Evolutionary conservation across 2,329 filamentous ascomycete species (phyloP).

Genomic region (Cladophialophora exuberans): DNA sequence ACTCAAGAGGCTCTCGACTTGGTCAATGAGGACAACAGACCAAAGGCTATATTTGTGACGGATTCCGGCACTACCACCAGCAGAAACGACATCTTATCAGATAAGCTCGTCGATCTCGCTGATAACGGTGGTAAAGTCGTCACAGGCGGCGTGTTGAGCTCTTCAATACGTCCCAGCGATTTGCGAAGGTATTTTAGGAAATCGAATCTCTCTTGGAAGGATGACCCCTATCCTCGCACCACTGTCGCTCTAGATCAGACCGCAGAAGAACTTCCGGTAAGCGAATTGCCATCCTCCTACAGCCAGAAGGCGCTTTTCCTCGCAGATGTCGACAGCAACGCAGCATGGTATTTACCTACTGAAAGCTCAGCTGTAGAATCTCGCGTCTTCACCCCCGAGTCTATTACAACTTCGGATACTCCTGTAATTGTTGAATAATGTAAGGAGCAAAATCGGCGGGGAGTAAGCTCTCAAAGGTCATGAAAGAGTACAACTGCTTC

Average conservation of each 20-base stretch:
- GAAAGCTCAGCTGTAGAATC: not conserved
- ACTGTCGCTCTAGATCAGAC: not conserved
- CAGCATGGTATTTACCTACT: not conserved
- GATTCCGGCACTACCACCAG: not conserved
- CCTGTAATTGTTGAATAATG: not conserved
- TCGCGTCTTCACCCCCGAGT: not conserved
- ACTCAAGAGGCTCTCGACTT: not conserved
- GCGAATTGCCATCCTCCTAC: not conserved
- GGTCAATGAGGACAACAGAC: not conserved
- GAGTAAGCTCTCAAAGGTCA: too few relatives aligned
- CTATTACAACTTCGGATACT: not conserved
- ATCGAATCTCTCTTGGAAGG: constrained; percentile 1
- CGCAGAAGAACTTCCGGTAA: not conserved
- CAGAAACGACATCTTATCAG: not conserved
- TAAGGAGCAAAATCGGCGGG: too few relatives aligned
- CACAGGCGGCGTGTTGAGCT: not conserved
- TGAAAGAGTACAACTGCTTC: too few relatives aligned
- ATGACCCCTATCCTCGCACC: not conserved
- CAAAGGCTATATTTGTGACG: not conserved
- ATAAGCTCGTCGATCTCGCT: not conserved
- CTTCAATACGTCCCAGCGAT: not conserved
- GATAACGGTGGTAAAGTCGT: not conserved
- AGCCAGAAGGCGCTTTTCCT: constrained; percentile 2
- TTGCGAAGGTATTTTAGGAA: not conserved
- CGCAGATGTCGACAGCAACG: not conserved